Conservation (phyloP, 2,329 filamentous ascomycete species). For the Xylariaceae sp. region DNA sequence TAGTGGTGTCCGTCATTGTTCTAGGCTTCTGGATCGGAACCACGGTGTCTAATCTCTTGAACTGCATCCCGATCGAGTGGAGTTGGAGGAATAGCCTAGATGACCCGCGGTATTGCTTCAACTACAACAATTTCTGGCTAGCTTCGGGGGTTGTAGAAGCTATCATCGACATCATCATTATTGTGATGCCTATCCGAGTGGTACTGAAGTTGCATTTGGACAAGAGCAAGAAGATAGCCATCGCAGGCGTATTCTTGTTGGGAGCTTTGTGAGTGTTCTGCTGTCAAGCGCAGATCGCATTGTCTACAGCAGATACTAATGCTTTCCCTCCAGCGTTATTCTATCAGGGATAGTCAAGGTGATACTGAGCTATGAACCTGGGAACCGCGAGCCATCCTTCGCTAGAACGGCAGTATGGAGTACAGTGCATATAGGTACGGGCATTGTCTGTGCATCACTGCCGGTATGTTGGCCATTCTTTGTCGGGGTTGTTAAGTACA, state of each 20-base stretch:
- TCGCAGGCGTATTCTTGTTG: conserved; percentile 30
- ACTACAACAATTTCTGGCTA: conserved; percentile 37
- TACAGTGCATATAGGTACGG: conserved; percentile 32
- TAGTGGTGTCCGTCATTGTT: conserved; percentile 15
- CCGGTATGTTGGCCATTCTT: conserved; percentile 30
- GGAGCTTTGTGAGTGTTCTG: conserved; percentile 27
- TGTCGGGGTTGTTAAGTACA: not conserved
- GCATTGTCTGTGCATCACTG: conserved; percentile 37
- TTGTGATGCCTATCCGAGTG: conserved; percentile 26
- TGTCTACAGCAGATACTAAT: too few species aligned
- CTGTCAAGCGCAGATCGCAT: not conserved
- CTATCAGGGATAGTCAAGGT: conserved; percentile 26
- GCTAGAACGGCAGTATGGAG: conserved; percentile 30
- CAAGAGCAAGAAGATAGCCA: conserved; percentile 27
- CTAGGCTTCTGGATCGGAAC: conserved; percentile 31
- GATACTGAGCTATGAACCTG: conserved; percentile 22
- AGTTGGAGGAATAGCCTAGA: conserved; percentile 32
- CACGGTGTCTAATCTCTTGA: conserved; percentile 31
- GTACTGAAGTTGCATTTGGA: conserved; percentile 25
- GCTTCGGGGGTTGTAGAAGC: conserved; percentile 26
- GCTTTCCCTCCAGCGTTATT: conserved; percentile 25
- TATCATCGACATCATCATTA: conserved; percentile 27
- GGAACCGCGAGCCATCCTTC: conserved; percentile 20
- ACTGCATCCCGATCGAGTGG: conserved; percentile 36
- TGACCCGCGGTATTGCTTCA: conserved; percentile 37